These are phyloP conservation scores for Erysimum pusillum DNA, from an alignment of 441 rosid genomes.

Conservation along the genomic window DNA sequence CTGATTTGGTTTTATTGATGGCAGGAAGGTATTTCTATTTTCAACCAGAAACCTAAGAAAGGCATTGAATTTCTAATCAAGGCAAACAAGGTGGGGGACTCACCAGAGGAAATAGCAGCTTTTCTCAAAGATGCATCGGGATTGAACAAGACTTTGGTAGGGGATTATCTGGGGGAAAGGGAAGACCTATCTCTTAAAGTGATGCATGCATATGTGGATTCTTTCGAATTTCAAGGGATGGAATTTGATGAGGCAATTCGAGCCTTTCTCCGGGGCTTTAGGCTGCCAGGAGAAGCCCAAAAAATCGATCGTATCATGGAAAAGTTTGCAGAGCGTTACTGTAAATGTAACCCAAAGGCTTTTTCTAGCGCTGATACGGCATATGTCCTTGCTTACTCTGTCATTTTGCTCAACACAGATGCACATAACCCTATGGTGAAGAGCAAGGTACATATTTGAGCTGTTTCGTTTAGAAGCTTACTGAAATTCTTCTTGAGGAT, in stretches of 20 bases:
- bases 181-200: constrained; percentile 94
- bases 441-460: constrained; percentile 72
- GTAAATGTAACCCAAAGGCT: constrained; percentile 95
- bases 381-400: constrained; percentile 98
- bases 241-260: constrained; percentile 98
- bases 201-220: constrained; percentile 98
- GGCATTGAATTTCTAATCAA: constrained; percentile 97
- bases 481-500: constrained; percentile 8
- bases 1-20: constrained; percentile 59
- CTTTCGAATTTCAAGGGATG: constrained; percentile 90
- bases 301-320: constrained; percentile 99
- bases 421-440: constrained; percentile 99
- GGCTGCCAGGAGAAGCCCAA: constrained; percentile 99
- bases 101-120: constrained; percentile 95
- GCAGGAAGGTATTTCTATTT: constrained; percentile 99
- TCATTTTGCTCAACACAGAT: constrained; percentile 96
- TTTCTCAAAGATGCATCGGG: constrained; percentile 96
- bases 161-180: constrained; percentile 99
- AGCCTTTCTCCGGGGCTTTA: constrained; percentile 85
- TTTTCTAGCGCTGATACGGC: constrained; percentile 98
- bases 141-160: constrained; percentile 87
- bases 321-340: constrained; percentile 95
- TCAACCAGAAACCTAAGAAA: constrained; percentile 94
- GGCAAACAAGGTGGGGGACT: constrained; percentile 93
- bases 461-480: constrained; percentile 19